Evolutionary conservation across 441 rosid genomes (phyloP).

Genomic region (Codiaeum variegatum): DNA sequence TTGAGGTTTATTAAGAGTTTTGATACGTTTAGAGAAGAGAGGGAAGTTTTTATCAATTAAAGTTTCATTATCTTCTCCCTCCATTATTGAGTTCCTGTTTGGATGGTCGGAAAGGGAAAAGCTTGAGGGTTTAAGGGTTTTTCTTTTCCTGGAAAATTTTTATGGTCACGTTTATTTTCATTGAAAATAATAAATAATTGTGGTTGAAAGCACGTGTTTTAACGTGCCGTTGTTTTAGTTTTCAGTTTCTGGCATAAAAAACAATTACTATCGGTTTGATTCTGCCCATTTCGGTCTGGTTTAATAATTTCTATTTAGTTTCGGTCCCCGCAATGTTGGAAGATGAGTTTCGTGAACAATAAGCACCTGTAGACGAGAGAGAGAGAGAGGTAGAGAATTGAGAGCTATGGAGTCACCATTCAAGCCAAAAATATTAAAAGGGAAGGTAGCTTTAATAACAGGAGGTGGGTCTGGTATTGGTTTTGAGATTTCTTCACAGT

Average conservation of each 20-base stretch:
- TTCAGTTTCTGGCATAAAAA: no score
- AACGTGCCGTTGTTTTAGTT: no score
- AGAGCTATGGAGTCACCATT: slow-evolving; percentile 67
- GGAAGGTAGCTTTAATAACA: slow-evolving; percentile 69
- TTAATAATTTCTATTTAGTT: no score
- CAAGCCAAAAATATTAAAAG: slow-evolving; percentile 51
- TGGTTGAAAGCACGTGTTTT: no score
- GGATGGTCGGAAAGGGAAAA: neutral
- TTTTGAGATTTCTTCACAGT: slow-evolving; percentile 69
- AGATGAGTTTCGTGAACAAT: no score
- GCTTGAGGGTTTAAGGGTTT: neutral
- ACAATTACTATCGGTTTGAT: no score
- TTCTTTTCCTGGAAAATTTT: neutral
- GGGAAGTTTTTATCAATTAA: slow-evolving; percentile 45
- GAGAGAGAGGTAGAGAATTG: neutral
- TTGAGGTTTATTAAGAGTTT: slow-evolving; percentile 22
- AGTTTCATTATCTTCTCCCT: slow-evolving; percentile 30
- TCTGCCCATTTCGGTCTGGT: no score
- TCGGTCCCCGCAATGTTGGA: no score
- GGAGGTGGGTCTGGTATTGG: slow-evolving; percentile 97
- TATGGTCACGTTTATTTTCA: neutral
- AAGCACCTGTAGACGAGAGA: neutral
- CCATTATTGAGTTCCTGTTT: slow-evolving; percentile 29
- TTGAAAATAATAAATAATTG: no score
- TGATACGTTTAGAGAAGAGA: slow-evolving; percentile 55